Evolutionary conservation across 768 basidiomycete genomes (phyloP), one percentile per base, ranked within the genome.

Genomic region (Rhizopogon roseolus): DNA sequence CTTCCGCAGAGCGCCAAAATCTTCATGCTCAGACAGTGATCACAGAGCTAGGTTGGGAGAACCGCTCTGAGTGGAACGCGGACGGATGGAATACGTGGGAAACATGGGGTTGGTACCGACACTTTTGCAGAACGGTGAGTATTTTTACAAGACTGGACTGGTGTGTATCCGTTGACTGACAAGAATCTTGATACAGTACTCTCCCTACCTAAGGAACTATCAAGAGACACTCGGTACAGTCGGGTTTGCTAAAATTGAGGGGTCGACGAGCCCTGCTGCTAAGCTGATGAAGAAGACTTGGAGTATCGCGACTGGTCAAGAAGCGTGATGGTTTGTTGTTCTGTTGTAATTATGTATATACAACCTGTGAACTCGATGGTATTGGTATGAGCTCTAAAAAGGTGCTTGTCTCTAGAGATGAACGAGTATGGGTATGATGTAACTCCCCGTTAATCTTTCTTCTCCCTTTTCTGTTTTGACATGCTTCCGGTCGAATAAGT

Each of bases 51-150:
- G 80, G 82, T 0, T 93, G 91, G 92, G 76, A 82, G 34, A 80
- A 80, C 41, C 85, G 89, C 22, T 75, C 73, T 1, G 78, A 73
- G 29, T 93, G 90, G 90, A 76, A 75, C 19, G 77, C 81, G 37
- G 81, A 83, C 27, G 85, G 88, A 52, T 95, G 93, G 93, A 79
- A 80, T 63, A 76, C 80, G 1, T 93, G 90, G 91, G 85, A 90
- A 71, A 89, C 86, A 0, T 93, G 90, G 87, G 85, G 88, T 2
- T 95, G 93, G 93, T 94, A 89, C 60, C 76, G 88, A 55, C 90
- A 96, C 61, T 94, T 93, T 73, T 90, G 88, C 68, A 77, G 91
- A 62, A 77, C 72, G 67, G 93, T 93, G 51, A 58, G 90, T 61
- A 73, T 11, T 38, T 38, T 22, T 51, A 32, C 32, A 50, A 34